phyloP scores from a whole-genome alignment of 179 eudicot genomes.

The Silene noctiflora region DNA sequence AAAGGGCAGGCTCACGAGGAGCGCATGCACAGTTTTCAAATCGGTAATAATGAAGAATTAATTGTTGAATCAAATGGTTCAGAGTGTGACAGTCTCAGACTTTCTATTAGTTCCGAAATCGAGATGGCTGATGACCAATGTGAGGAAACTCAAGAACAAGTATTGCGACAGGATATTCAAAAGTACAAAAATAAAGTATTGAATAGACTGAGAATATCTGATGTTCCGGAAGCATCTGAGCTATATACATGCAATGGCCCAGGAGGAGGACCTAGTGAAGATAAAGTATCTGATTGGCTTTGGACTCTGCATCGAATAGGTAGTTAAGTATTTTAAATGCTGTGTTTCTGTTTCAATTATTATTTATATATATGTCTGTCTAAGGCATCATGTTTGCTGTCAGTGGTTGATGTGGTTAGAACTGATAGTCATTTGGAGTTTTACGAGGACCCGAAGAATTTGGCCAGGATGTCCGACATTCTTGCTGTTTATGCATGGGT shows the following conservation, averaged over 20 bases:
- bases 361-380: no score
- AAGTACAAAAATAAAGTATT: slow-evolving; percentile 50
- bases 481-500: slow-evolving; percentile 99
- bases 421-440: slow-evolving; percentile 94
- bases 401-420: slow-evolving; percentile 99
- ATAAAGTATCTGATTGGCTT: slow-evolving; percentile 93
- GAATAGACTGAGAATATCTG: slow-evolving; percentile 58
- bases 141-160: slow-evolving; percentile 30
- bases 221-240: slow-evolving; percentile 49
- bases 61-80: slow-evolving; percentile 56
- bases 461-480: slow-evolving; percentile 98
- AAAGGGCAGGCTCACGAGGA: no score
- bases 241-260: slow-evolving; percentile 38
- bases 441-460: slow-evolving; percentile 81
- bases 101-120: slow-evolving; percentile 38
- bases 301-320: slow-evolving; percentile 98
- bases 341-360: no score
- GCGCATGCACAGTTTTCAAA: slow-evolving; percentile 63
- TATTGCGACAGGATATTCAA: slow-evolving; percentile 31
- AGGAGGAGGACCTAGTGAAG: slow-evolving; percentile 48
- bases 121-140: slow-evolving; percentile 37
- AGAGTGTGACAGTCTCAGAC: slow-evolving; percentile 29
- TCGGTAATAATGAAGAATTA: slow-evolving; percentile 58
- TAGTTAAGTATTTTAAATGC: no score
- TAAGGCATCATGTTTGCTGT: slow-evolving; percentile 26